A percentile compares a stretch with the other conserved stretches of the same genome.
Conservation (phyloP, 768 basidiomycete species). For the Suillus discolor region DNA sequence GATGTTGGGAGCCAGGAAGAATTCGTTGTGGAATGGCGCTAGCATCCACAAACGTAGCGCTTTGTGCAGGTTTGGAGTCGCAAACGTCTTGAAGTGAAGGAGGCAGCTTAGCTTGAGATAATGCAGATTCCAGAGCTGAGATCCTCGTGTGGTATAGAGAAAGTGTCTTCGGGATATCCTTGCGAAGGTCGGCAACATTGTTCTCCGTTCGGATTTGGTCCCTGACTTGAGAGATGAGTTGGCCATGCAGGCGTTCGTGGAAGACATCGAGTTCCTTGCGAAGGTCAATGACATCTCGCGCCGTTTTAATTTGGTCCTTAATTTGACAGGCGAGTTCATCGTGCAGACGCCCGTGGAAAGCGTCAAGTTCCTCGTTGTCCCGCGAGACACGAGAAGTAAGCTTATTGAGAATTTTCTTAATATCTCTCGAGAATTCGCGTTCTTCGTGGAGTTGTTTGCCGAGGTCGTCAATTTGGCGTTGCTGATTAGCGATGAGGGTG, state of each 20-base stretch:
- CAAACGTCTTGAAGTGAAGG: neutral
- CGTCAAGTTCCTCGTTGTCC: neutral
- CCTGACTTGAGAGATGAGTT: neutral
- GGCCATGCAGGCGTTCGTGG: neutral
- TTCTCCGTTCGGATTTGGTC: neutral
- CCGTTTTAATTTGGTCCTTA: neutral
- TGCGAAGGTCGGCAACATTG: neutral
- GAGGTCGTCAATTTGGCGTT: neutral
- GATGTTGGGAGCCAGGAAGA: neutral
- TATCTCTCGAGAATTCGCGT: neutral
- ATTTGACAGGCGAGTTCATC: neutral
- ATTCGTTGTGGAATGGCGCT: neutral
- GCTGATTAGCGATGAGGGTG: neutral
- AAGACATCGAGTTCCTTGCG: neutral
- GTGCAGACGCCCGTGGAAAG: neutral
- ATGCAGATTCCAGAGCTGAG: neutral
- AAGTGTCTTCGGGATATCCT: neutral
- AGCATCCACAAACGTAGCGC: neutral
- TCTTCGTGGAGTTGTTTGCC: neutral
- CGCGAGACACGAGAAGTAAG: neutral
- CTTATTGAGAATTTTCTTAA: neutral
- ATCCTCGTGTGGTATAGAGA: neutral
- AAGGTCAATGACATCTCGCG: neutral
- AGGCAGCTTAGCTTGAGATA: neutral
- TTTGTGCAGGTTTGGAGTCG: neutral